Conservation (phyloP, 176 grass and related monocot genomes). For the Carex parvula region DNA sequence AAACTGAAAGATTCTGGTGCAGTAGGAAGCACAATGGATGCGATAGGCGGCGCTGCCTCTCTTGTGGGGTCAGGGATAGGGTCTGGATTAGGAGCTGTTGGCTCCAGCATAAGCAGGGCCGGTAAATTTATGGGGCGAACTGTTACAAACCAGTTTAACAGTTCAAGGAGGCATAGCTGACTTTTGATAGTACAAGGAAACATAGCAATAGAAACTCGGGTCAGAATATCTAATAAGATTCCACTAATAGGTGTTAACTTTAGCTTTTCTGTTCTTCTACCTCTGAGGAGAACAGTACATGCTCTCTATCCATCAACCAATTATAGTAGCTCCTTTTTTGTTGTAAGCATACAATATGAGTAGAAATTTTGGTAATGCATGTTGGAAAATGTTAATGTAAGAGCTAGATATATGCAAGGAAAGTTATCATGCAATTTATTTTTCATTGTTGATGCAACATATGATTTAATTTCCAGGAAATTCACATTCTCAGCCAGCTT, state of each 20-base stretch:
- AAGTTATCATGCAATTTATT: neutral
- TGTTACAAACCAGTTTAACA: conserved; percentile 66
- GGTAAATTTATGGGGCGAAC: conserved; percentile 69
- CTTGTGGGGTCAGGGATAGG: conserved; percentile 53
- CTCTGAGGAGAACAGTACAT: neutral
- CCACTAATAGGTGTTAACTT: neutral
- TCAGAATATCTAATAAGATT: conserved; percentile 13
- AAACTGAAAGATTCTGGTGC: conserved; percentile 61
- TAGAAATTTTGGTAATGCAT: conserved; percentile 27
- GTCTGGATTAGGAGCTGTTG: conserved; percentile 60
- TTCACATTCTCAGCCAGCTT: neutral
- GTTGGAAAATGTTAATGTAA: neutral
- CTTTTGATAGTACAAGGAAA: neutral
- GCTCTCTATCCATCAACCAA: neutral
- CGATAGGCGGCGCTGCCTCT: conserved; percentile 46
- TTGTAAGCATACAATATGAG: conserved; percentile 5
- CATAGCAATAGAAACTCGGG: neutral
- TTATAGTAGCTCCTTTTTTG: neutral
- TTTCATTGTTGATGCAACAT: too few relatives aligned
- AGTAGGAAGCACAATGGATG: conserved; percentile 57
- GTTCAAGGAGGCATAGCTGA: conserved; percentile 53
- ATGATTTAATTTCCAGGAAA: neutral
- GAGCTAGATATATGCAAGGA: neutral
- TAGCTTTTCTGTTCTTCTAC: neutral
- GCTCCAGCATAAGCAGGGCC: conserved; percentile 64